Conservation (phyloP, 495 filamentous ascomycete genomes). For the Penicillium pulvis region DNA sequence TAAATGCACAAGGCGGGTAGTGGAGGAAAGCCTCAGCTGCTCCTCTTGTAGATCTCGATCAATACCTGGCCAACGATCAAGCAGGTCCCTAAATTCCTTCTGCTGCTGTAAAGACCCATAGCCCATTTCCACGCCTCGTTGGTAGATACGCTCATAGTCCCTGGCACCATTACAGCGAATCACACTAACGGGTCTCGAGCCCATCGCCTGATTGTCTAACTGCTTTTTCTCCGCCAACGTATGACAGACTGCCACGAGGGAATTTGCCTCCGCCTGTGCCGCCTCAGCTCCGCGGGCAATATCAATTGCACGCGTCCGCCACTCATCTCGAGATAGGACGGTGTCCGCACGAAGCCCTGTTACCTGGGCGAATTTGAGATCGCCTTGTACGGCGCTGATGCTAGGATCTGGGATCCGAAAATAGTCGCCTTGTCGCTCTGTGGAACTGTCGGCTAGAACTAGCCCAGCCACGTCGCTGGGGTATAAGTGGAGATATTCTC, state of each 20-base stretch:
- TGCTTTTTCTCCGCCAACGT: constrained; percentile 36
- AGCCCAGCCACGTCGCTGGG: constrained; percentile 36
- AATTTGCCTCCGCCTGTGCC: constrained; percentile 21
- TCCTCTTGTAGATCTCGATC: constrained; percentile 46
- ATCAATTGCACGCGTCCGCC: constrained; percentile 37
- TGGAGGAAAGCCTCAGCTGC: constrained; percentile 43
- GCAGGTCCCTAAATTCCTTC: constrained; percentile 30
- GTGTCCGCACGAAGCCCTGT: constrained; percentile 33
- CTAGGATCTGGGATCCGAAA: constrained; percentile 34
- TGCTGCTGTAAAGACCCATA: constrained; percentile 36
- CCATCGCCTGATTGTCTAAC: constrained; percentile 31
- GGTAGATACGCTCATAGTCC: constrained; percentile 39
- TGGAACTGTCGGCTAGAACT: constrained; percentile 42
- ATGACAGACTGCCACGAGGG: constrained; percentile 25
- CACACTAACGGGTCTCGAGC: constrained; percentile 39
- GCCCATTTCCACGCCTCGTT: constrained; percentile 32
- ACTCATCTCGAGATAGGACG: constrained; percentile 35
- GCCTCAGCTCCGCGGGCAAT: constrained; percentile 29
- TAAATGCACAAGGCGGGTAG: constrained; percentile 38
- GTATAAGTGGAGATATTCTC: constrained; percentile 45
- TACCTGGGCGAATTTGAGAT: constrained; percentile 33
- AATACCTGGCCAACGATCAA: constrained; percentile 38
- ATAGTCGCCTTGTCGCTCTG: constrained; percentile 38
- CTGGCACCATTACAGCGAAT: constrained; percentile 34
- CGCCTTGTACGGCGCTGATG: constrained; percentile 33